These are phyloP conservation scores for Trichoderma orchidacearum DNA, from an alignment of 495 filamentous ascomycete genomes.

Conservation along the genomic window DNA sequence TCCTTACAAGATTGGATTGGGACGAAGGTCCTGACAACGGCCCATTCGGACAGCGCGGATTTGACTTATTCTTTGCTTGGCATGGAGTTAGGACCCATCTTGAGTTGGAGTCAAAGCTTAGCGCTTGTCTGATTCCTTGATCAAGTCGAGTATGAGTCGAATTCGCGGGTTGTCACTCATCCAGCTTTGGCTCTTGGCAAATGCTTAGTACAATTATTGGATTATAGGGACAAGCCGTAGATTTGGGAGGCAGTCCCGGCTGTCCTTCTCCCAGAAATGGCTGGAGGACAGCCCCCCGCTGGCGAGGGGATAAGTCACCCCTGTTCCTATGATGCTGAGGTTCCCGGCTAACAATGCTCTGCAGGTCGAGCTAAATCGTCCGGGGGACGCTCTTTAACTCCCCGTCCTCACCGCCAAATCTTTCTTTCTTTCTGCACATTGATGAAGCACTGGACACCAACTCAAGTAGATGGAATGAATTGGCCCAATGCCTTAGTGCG, in stretches of 20 bases:
- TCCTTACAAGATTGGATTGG: not conserved
- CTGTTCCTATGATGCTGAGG: not conserved
- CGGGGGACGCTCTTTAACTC: not conserved
- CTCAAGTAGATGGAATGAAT: too few species aligned
- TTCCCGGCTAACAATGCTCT: slow-evolving; percentile 9
- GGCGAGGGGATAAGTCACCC: slow-evolving; percentile 52
- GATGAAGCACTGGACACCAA: too few species aligned
- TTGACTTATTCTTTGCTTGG: slow-evolving; percentile 6
- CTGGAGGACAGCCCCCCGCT: slow-evolving; percentile 39
- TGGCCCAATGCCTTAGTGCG: too few species aligned
- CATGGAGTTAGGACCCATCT: slow-evolving; percentile 64
- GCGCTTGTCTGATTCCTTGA: slow-evolving; percentile 59
- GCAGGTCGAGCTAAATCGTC: not conserved
- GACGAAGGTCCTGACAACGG: not conserved
- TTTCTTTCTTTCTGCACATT: too few species aligned
- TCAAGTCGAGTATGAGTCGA: slow-evolving; percentile 6
- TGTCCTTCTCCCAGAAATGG: slow-evolving; percentile 25
- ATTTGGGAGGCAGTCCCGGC: slow-evolving; percentile 25
- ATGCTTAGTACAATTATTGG: slow-evolving; percentile 7
- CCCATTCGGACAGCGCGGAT: not conserved
- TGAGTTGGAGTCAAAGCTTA: slow-evolving; percentile 90
- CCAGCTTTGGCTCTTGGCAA: slow-evolving; percentile 13
- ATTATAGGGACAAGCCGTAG: slow-evolving; percentile 22
- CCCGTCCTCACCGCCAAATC: not conserved
- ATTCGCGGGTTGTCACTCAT: slow-evolving; percentile 7